Percentiles rank a stretch among this genome's conserved stretches.
These are phyloP conservation scores for Biancaea sappan DNA, from an alignment of 306 rosid species.

Conservation along the genomic window DNA sequence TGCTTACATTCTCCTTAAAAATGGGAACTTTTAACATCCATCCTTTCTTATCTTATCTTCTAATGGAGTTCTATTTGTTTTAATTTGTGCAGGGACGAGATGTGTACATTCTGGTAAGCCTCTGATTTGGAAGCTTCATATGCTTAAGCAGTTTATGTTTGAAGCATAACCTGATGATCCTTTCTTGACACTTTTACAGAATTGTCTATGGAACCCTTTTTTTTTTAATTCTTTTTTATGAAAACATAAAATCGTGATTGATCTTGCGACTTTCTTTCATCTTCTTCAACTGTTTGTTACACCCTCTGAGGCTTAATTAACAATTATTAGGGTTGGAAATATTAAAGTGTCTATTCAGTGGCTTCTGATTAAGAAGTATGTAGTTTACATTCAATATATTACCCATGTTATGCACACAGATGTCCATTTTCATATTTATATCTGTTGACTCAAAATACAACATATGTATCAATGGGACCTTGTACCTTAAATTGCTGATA, in stretches of 20 bases:
- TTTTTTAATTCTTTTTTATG: not conserved
- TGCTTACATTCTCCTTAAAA: not conserved
- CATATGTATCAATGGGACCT: not conserved
- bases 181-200: slow-evolving; percentile 14
- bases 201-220: slow-evolving; percentile 23
- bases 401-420: not conserved
- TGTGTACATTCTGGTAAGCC: slow-evolving; percentile 85
- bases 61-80: slow-evolving; percentile 37
- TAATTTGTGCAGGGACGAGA: slow-evolving; percentile 81
- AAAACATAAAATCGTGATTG: not conserved
- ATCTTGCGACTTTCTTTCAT: not conserved
- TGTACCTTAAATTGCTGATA: not conserved
- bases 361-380: not conserved
- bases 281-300: not conserved
- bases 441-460: not conserved
- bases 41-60: slow-evolving; percentile 8
- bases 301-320: not conserved
- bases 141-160: slow-evolving; percentile 32
- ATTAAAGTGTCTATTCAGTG: not conserved
- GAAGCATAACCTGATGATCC: slow-evolving; percentile 27
- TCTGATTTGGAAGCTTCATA: slow-evolving; percentile 37
- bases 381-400: not conserved
- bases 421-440: not conserved
- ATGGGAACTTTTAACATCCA: not conserved
- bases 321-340: not conserved